Conservation (phyloP, 345 rosid species). For the Eucalyptus regnans region DNA sequence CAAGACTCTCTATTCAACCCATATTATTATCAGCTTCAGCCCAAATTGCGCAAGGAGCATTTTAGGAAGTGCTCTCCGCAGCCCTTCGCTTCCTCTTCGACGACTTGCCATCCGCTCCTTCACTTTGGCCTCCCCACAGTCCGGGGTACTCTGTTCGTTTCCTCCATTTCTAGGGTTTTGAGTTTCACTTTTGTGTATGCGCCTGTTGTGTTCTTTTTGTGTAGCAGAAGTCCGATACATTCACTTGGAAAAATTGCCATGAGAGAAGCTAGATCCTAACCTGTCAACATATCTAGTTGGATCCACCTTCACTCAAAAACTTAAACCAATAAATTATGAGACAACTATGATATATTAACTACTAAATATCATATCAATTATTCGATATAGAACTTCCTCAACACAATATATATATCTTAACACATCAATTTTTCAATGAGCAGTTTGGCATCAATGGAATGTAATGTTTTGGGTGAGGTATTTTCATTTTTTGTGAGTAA, state of each 20-base stretch:
- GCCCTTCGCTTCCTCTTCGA: too few relatives aligned
- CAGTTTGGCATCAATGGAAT: neutral
- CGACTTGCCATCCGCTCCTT: neutral
- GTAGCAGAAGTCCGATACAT: fast-evolving
- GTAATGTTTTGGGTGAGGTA: neutral
- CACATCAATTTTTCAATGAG: fast-evolving
- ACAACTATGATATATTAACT: fast-evolving
- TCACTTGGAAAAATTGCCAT: too few relatives aligned
- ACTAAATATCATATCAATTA: fast-evolving
- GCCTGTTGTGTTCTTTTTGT: neutral
- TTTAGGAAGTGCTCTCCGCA: too few relatives aligned
- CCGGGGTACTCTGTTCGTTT: neutral
- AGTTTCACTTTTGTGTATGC: neutral
- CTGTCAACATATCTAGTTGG: fast-evolving
- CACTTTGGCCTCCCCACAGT: neutral
- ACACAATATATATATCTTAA: fast-evolving
- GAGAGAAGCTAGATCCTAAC: fast-evolving
- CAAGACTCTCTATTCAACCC: too few relatives aligned
- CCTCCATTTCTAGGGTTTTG: neutral
- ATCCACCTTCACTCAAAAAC: fast-evolving
- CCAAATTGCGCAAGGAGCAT: too few relatives aligned
- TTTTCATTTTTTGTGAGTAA: neutral
- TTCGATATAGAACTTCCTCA: fast-evolving
- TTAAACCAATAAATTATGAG: fast-evolving
- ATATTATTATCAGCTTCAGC: too few relatives aligned